phyloP scores from a whole-genome alignment of 2,329 filamentous ascomycete species.

The Monilinia vaccinii-corymbosi region DNA sequence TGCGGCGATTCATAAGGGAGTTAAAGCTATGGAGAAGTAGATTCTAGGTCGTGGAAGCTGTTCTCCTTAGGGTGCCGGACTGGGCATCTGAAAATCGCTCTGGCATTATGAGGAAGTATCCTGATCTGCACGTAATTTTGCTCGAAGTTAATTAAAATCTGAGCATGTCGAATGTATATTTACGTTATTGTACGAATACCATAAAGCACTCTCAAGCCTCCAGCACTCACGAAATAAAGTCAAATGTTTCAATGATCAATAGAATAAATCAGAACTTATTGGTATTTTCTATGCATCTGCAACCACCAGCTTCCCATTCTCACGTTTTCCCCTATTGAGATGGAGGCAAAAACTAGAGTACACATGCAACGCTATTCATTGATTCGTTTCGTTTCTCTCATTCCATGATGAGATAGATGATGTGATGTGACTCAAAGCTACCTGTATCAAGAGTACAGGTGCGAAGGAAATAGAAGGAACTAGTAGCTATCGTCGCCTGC shows the following conservation, averaged over 20 bases:
- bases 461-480: constrained; percentile 25
- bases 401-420: constrained; percentile 13
- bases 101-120: constrained; percentile 6
- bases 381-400: constrained; percentile 6
- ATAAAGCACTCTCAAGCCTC: background rate
- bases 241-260: background rate
- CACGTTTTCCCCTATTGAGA: constrained; percentile 14
- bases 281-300: constrained; percentile 4
- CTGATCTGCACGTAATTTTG: background rate
- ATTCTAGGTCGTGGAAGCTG: constrained; percentile 1
- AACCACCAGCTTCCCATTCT: constrained; percentile 20
- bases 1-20: constrained; percentile 91
- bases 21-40: constrained; percentile 54
- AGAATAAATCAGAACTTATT: background rate
- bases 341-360: constrained; percentile 27
- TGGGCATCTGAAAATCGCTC: background rate
- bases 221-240: background rate
- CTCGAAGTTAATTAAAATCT: background rate
- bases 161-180: background rate
- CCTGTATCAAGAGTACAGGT: constrained; percentile 28
- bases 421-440: constrained; percentile 22
- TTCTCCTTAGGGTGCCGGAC: background rate
- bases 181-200: background rate
- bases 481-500: constrained; percentile 28
- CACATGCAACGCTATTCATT: constrained; percentile 28